Evolutionary conservation across 352 stramenopile species (phyloP).

Genomic region (Globisporangium orthogonon): DNA sequence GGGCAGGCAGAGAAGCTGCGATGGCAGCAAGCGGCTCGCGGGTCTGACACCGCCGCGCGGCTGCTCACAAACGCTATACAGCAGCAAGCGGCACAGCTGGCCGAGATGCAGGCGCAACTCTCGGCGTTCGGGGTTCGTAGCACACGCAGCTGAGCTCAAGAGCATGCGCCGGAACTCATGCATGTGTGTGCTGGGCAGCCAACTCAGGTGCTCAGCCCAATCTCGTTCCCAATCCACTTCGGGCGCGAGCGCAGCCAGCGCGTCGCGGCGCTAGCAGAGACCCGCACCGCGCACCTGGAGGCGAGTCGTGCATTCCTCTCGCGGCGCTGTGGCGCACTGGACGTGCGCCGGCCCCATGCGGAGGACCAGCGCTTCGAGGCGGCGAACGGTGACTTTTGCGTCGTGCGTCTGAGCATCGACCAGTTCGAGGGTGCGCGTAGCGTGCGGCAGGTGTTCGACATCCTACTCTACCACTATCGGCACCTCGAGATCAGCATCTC

Average conservation of each 20-base stretch:
- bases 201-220: not conserved
- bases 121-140: not conserved
- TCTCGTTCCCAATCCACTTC: not conserved
- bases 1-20: not conserved
- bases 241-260: not conserved
- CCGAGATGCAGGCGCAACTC: not conserved
- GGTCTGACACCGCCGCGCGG: too few relatives aligned
- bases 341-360: not conserved
- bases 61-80: not conserved
- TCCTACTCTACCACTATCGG: not conserved
- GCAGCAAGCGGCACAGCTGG: not conserved
- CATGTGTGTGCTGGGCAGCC: not conserved
- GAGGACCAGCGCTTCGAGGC: not conserved
- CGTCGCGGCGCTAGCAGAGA: not conserved
- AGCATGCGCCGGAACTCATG: too few relatives aligned
- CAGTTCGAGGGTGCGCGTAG: not conserved
- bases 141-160: too few relatives aligned
- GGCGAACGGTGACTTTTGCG: not conserved
- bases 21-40: not conserved
- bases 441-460: not conserved
- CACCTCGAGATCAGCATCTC: not conserved
- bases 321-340: not conserved
- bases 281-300: not conserved
- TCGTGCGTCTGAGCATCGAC: not conserved
- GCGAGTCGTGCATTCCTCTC: not conserved